These are phyloP conservation scores for Colletotrichum graminicola DNA, from an alignment of 2,329 filamentous ascomycete genomes.

Conservation along the genomic window DNA sequence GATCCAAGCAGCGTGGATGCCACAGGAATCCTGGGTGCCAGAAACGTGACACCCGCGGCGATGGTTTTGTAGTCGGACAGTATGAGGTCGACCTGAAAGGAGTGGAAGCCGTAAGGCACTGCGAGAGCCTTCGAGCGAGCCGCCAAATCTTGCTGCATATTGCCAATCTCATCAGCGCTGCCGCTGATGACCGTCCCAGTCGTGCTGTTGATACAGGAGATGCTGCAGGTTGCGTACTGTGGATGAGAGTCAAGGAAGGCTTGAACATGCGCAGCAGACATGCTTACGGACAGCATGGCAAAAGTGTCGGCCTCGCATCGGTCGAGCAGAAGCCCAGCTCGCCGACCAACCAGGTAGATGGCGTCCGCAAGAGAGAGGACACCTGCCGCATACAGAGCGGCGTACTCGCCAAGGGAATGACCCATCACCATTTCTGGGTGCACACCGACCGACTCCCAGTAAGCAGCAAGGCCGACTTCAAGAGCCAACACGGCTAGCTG, in stretches of 20 bases:
- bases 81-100: constrained; percentile 54
- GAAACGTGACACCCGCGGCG: constrained; percentile 36
- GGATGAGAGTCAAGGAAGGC: neutral
- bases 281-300: neutral
- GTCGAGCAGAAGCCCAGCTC: neutral
- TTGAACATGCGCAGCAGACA: neutral
- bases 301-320: neutral
- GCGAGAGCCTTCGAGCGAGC: constrained; percentile 52
- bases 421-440: constrained; percentile 49
- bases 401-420: constrained; percentile 54
- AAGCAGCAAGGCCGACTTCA: constrained; percentile 49
- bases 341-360: constrained; percentile 65
- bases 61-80: constrained; percentile 62
- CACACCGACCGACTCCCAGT: constrained; percentile 50
- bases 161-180: neutral
- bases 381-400: constrained; percentile 50
- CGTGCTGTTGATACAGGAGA: neutral
- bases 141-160: neutral
- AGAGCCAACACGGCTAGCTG: constrained; percentile 56
- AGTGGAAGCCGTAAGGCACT: constrained; percentile 54
- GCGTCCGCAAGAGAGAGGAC: constrained; percentile 51
- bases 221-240: neutral
- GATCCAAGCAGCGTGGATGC: constrained; percentile 15
- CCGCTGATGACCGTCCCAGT: neutral
- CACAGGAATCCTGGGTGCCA: constrained; percentile 12